A percentile compares a stretch with the other conserved stretches of the same genome.
Conservation (phyloP, 1,284 basidiomycete species). For the Sanghuangporus sanghuang region DNA sequence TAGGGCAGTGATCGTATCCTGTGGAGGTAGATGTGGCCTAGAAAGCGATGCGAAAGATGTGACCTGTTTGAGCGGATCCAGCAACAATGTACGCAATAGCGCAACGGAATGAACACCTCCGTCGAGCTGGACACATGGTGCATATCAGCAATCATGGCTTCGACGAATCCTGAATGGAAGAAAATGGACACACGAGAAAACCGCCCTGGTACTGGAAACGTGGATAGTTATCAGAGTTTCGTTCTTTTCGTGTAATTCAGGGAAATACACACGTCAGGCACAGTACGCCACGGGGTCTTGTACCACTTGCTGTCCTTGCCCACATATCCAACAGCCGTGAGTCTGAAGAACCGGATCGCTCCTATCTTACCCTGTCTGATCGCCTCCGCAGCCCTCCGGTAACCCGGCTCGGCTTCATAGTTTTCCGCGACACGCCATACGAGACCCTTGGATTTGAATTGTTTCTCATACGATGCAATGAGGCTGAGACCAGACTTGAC, state of each 20-base stretch:
- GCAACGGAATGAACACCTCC: constrained; percentile 68
- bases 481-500: constrained; percentile 58
- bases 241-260: background rate
- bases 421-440: constrained; percentile 88
- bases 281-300: constrained; percentile 76
- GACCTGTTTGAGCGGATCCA: constrained; percentile 46
- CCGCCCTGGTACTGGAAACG: constrained; percentile 71
- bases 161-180: background rate
- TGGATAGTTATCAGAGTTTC: background rate
- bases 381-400: constrained; percentile 46
- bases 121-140: constrained; percentile 43
- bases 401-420: constrained; percentile 65
- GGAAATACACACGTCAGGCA: constrained; percentile 59
- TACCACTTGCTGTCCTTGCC: constrained; percentile 67
- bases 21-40: constrained; percentile 62
- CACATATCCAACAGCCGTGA: constrained; percentile 50
- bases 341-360: constrained; percentile 57
- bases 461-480: constrained; percentile 59
- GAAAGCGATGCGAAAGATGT: constrained; percentile 65
- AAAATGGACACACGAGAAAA: constrained; percentile 49
- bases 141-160: constrained; percentile 14
- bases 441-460: constrained; percentile 64
- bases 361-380: constrained; percentile 59
- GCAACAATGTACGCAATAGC: constrained; percentile 56
- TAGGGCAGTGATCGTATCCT: constrained; percentile 64